Conservation (phyloP, 1,284 basidiomycete species). For the Singerocomus rubriflavus region DNA sequence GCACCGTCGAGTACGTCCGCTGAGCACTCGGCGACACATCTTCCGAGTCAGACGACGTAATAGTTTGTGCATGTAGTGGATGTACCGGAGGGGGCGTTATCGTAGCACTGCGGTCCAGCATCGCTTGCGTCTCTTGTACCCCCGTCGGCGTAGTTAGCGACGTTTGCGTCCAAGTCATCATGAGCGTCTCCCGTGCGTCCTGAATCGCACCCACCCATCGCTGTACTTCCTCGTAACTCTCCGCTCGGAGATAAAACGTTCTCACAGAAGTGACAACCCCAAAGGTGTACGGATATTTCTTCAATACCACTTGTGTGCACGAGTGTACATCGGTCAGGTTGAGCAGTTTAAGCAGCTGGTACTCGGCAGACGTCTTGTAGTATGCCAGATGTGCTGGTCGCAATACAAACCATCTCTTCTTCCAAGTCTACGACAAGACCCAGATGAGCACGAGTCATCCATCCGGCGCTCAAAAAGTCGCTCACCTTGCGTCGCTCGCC, state of each 20-base stretch:
- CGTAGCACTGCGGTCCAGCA: conserved; percentile 31
- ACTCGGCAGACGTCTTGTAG: conserved; percentile 95
- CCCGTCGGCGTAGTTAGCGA: conserved; percentile 46
- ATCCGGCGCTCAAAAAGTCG: conserved; percentile 8
- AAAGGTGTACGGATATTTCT: conserved; percentile 88
- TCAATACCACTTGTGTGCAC: conserved; percentile 84
- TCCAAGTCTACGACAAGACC: conserved; percentile 75
- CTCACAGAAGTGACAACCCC: conserved; percentile 89
- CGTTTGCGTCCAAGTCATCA: conserved; percentile 56
- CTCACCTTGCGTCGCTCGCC: conserved; percentile 93
- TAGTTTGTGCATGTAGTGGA: conserved; percentile 33
- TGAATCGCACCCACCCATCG: conserved; percentile 87
- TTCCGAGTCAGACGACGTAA: conserved; percentile 77
- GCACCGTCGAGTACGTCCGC: conserved; percentile 39
- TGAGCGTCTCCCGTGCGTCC: conserved; percentile 65
- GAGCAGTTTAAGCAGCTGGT: conserved; percentile 87
- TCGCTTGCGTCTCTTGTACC: conserved; percentile 44
- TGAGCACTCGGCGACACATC: conserved; percentile 50
- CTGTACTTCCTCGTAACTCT: conserved; percentile 67
- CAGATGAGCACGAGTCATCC: conserved; percentile 1
- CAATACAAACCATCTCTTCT: conserved; percentile 98
- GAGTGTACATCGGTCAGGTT: conserved; percentile 90
- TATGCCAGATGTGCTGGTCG: conserved; percentile 90
- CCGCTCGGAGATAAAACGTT: conserved; percentile 92
- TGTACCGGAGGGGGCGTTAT: conserved; percentile 45